A percentile compares a stretch with the other conserved stretches of the same genome.
phyloP scores from a whole-genome alignment of 2,329 filamentous ascomycete genomes.

The Raffaelea albimanens region DNA sequence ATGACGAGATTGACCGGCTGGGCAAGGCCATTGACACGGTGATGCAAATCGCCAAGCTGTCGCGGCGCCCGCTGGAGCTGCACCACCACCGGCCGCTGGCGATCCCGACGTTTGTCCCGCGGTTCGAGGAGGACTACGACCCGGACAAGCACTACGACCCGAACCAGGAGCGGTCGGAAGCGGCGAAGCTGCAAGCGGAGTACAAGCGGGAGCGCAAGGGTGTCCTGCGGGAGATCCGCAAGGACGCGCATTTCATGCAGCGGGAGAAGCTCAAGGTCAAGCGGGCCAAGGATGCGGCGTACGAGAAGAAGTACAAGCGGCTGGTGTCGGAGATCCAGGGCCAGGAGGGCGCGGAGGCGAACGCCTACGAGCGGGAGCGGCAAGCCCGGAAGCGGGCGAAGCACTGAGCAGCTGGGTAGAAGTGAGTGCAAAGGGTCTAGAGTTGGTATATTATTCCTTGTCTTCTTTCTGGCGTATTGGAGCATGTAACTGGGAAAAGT shows the following conservation, averaged over 20 bases:
- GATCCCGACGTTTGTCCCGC: slow-evolving; percentile 81
- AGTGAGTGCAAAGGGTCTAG: neutral
- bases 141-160: slow-evolving; percentile 96
- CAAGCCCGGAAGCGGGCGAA: slow-evolving; percentile 59
- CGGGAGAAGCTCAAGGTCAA: slow-evolving; percentile 84
- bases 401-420: slow-evolving; percentile 4
- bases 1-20: slow-evolving; percentile 31
- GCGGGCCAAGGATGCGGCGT: slow-evolving; percentile 85
- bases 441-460: too few relatives aligned
- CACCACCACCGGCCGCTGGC: slow-evolving; percentile 83
- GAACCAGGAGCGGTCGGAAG: slow-evolving; percentile 77
- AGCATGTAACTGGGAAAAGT: too few relatives aligned
- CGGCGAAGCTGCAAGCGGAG: slow-evolving; percentile 76
- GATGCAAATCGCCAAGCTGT: slow-evolving; percentile 51
- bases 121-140: slow-evolving; percentile 93
- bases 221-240: slow-evolving; percentile 84
- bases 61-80: slow-evolving; percentile 71
- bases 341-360: slow-evolving; percentile 78
- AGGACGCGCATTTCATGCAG: slow-evolving; percentile 90
- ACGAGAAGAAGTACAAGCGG: slow-evolving; percentile 92
- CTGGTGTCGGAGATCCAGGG: slow-evolving; percentile 92
- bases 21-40: slow-evolving; percentile 39
- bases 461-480: too few relatives aligned
- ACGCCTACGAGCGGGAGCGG: slow-evolving; percentile 84
- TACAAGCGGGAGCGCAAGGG: slow-evolving; percentile 95